phyloP scores from a whole-genome alignment of 495 filamentous ascomycete genomes.

The Apodospora peruviana region DNA sequence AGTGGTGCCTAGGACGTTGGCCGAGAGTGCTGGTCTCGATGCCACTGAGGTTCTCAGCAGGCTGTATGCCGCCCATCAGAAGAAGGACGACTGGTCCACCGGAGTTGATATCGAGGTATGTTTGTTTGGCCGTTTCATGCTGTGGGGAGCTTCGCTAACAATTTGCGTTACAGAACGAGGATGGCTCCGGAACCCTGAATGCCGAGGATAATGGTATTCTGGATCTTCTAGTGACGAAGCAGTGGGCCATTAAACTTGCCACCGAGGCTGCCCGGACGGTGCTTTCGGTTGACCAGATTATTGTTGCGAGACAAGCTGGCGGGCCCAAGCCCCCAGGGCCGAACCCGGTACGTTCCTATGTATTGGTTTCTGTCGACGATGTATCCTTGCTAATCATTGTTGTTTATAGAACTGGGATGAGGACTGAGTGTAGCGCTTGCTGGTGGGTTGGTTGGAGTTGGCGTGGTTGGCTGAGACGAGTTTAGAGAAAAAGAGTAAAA shows the following conservation, averaged over 20 bases:
- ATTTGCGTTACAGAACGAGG: slow-evolving; percentile 49
- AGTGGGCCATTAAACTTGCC: slow-evolving; percentile 93
- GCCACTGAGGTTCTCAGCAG: slow-evolving; percentile 89
- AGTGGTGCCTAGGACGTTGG: slow-evolving; percentile 86
- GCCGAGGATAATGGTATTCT: slow-evolving; percentile 85
- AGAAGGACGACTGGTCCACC: slow-evolving; percentile 78
- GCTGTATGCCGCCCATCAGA: slow-evolving; percentile 88
- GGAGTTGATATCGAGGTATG: slow-evolving; percentile 86
- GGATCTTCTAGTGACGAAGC: slow-evolving; percentile 85
- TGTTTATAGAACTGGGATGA: slow-evolving; percentile 80
- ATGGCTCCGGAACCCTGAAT: slow-evolving; percentile 76
- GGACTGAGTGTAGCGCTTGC: slow-evolving; percentile 62
- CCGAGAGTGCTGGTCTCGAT: slow-evolving; percentile 90
- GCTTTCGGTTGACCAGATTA: slow-evolving; percentile 97
- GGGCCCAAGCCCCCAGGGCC: slow-evolving; percentile 94
- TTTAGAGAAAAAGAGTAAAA: too few relatives aligned
- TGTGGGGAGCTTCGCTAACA: slow-evolving; percentile 1
- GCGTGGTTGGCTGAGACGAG: too few relatives aligned
- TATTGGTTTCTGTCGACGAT: background rate
- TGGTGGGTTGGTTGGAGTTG: too few relatives aligned
- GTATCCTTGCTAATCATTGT: slow-evolving; percentile 21
- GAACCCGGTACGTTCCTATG: slow-evolving; percentile 51
- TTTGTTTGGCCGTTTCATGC: background rate
- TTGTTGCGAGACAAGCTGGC: slow-evolving; percentile 94
- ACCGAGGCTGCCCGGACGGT: slow-evolving; percentile 93